phyloP scores from a whole-genome alignment of 805 yeast species.

The Wickerhamiella lipophila region DNA sequence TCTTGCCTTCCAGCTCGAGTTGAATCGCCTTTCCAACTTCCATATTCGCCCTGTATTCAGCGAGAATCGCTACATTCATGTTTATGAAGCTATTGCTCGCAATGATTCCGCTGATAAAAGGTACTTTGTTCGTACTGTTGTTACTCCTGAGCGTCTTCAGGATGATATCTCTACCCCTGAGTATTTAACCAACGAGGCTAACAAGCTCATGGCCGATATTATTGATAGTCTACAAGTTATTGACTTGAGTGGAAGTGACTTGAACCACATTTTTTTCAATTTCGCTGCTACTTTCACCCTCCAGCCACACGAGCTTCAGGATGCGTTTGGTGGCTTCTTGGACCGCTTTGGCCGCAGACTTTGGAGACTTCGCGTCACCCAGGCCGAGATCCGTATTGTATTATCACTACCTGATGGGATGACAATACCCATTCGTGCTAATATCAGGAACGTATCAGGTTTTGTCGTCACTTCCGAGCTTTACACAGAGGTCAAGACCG shows the following conservation, averaged over 20 bases:
- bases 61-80: constrained; percentile 94
- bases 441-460: constrained; percentile 92
- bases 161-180: constrained; percentile 89
- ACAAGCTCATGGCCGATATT: constrained; percentile 89
- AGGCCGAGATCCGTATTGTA: constrained; percentile 94
- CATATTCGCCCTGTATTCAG: constrained; percentile 89
- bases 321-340: constrained; percentile 93
- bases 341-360: constrained; percentile 95
- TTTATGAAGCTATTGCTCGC: constrained; percentile 91
- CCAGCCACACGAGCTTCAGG: constrained; percentile 90
- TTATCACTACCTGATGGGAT: constrained; percentile 80
- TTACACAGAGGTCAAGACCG: constrained; percentile 86
- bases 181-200: constrained; percentile 90
- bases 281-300: constrained; percentile 92
- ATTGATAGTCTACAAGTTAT: constrained; percentile 88
- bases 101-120: constrained; percentile 88
- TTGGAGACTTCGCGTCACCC: constrained; percentile 92
- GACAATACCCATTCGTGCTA: constrained; percentile 92
- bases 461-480: constrained; percentile 92
- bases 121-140: constrained; percentile 92
- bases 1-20: constrained; percentile 90
- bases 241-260: constrained; percentile 87
- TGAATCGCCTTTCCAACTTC: constrained; percentile 88
- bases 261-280: constrained; percentile 94
- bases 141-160: constrained; percentile 87